Evolutionary conservation across 2,329 filamentous ascomycete genomes (phyloP), one percentile per base, ranked within the genome.

Genomic region (Verticillium klebahnii): DNA sequence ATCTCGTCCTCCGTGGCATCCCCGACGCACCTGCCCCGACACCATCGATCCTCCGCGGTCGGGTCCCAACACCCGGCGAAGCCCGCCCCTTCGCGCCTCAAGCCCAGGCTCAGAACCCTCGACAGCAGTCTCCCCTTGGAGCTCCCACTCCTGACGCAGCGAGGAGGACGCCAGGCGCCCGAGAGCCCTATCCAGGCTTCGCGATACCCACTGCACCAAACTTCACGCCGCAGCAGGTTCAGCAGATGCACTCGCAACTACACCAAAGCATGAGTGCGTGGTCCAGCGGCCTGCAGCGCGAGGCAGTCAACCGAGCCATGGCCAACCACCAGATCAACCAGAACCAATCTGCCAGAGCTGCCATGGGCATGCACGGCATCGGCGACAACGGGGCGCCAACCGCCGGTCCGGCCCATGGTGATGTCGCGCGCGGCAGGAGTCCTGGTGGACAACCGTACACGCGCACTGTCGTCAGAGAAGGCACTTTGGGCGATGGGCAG

Each of bases 1-100:
- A 85, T 66, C 74, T 85, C 12, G 82, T 85, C 25, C 72, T 85
- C 55, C 74, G 81, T 65, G 80, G 79, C 56, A 56, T 68, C 9
- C 61, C 66, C 37, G 75, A 77, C 29, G 63, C 67, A 37, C 70
- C 70, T 23, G 62, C 72, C 19, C 59, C 71, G 11, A 70, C 68
- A 19, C 69, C 70, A 52, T 61, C 62, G 40, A 68, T 63, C 8
- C 34, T 65, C 36, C 66, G 64, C 32, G 65, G 67, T 19, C 66
- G 67, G 39, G 69, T 67, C 56, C 66, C 70, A 9, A 65, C 68
- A 29, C 65, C 72, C 67, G 11, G 72, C 72, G 57, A 71, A 71
- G 58, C 68, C 67, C 32, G 70, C 69, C n/a, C 67, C 67, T 45
- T 72, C 73, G 29, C 54, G n/a, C 5, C 25, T 32, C 31, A 56